Percentiles rank a stretch among this genome's conserved stretches.
Conservation (phyloP, 129 eudicot species). For the Flaveria ramosissima region DNA sequence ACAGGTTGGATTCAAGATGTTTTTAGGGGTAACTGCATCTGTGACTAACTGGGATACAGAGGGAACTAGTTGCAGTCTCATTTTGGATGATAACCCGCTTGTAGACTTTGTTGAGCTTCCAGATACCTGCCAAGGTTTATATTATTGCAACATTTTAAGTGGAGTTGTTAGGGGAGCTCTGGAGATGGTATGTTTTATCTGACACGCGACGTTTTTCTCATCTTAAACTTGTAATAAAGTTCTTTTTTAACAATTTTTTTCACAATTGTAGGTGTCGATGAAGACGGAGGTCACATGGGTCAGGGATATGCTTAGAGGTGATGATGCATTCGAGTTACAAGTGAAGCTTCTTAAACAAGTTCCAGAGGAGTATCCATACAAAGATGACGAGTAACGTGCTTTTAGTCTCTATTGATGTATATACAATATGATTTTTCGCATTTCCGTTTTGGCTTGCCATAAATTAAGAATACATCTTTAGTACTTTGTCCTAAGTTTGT, state of each 20-base stretch:
- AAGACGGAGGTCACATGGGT: constrained; percentile 96
- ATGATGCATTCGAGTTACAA: constrained; percentile 89
- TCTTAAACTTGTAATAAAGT: background rate
- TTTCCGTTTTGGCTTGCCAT: constrained; percentile 6
- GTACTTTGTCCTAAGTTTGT: background rate
- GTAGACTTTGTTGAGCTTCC: constrained; percentile 99
- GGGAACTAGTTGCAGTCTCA: constrained; percentile 89
- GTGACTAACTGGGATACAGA: constrained; percentile 90
- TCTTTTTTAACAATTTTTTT: background rate
- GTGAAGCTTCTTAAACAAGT: constrained; percentile 92
- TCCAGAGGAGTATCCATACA: constrained; percentile 97
- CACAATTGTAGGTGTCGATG: constrained; percentile 79
- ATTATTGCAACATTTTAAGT: constrained; percentile 89
- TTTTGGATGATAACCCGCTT: constrained; percentile 93
- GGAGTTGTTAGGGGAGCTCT: constrained; percentile 98
- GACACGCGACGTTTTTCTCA: background rate
- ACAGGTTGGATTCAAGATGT: constrained; percentile 98
- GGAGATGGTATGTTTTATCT: constrained; percentile 70
- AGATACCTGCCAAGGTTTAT: constrained; percentile 93
- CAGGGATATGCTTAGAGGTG: constrained; percentile 93
- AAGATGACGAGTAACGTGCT: constrained; percentile 74
- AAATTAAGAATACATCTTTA: background rate
- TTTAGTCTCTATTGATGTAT: constrained; percentile 27
- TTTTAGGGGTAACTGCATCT: constrained; percentile 90
- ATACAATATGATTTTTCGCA: constrained; percentile 23